Evolutionary conservation across 352 stramenopile genomes (phyloP).

Genomic region (Paralagenidium karlingii): DNA sequence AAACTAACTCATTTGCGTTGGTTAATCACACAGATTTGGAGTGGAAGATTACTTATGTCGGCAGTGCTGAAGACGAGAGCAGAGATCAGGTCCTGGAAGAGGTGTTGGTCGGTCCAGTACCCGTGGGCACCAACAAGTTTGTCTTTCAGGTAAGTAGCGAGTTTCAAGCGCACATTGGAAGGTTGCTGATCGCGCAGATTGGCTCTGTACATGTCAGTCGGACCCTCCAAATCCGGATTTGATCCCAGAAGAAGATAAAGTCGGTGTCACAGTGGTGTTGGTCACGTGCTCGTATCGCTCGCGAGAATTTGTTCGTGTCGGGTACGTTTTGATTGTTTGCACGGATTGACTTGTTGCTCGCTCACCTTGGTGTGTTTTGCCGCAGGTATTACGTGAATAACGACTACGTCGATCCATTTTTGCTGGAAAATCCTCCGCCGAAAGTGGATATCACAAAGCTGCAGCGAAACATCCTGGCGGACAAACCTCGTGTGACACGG

Average conservation of each 20-base stretch:
- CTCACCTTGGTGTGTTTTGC: background rate
- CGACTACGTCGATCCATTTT: slow-evolving; percentile 90
- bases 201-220: slow-evolving; percentile 38
- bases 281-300: slow-evolving; percentile 97
- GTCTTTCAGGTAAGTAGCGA: slow-evolving; percentile 70
- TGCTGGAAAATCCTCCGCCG: slow-evolving; percentile 68
- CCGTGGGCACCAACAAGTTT: slow-evolving; percentile 98
- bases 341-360: slow-evolving; percentile 11
- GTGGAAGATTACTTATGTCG: slow-evolving; percentile 99
- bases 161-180: background rate
- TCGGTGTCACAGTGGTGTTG: slow-evolving; percentile 98
- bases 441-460: slow-evolving; percentile 88
- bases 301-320: slow-evolving; percentile 93
- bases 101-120: slow-evolving; percentile 96
- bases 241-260: slow-evolving; percentile 93
- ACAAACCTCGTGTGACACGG: slow-evolving; percentile 91
- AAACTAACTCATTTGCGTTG: background rate
- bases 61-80: slow-evolving; percentile 90
- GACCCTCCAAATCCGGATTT: slow-evolving; percentile 85
- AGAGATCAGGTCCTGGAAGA: slow-evolving; percentile 97
- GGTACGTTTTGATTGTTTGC: slow-evolving; percentile 12
- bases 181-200: background rate
- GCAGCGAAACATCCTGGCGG: slow-evolving; percentile 92
- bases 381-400: slow-evolving; percentile 99
- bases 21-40: slow-evolving; percentile 88